phyloP scores from a whole-genome alignment of 108 stramenopile genomes.

The Cylindrotheca fusiformis region DNA sequence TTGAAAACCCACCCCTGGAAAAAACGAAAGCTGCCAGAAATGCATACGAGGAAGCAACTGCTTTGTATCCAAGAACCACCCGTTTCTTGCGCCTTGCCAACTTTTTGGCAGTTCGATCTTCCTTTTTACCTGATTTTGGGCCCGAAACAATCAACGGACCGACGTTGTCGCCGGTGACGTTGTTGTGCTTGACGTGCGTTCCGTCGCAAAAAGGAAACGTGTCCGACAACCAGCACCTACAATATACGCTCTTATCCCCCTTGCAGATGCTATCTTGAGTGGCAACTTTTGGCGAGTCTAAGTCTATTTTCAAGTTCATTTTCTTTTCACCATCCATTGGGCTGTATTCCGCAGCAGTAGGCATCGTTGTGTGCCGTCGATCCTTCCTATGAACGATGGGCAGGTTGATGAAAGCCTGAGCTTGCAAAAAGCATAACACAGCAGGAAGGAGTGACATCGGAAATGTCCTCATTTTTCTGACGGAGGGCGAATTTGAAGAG shows the following conservation, averaged over 20 bases:
- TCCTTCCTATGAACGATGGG: no score
- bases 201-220: conserved; percentile 90
- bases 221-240: conserved; percentile 84
- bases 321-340: conserved; percentile 6
- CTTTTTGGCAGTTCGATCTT: conserved; percentile 5
- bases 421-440: no score
- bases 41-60: conserved; percentile 13
- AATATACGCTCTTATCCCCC: conserved; percentile 76
- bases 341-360: conserved; percentile 10
- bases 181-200: conserved; percentile 75
- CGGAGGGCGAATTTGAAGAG: no score
- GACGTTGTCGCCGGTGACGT: conserved; percentile 82
- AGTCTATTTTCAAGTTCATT: conserved; percentile 67
- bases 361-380: no score
- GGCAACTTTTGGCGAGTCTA: conserved; percentile 66
- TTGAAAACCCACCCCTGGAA: conserved; percentile 7
- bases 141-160: conserved; percentile 88
- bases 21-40: neutral
- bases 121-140: conserved; percentile 25
- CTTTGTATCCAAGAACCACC: conserved; percentile 39
- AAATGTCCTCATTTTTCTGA: no score
- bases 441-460: no score
- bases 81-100: conserved; percentile 44
- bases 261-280: conserved; percentile 40
- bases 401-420: no score